Conservation (phyloP, 768 basidiomycete species). For the Peribolospora kevripleyi region DNA sequence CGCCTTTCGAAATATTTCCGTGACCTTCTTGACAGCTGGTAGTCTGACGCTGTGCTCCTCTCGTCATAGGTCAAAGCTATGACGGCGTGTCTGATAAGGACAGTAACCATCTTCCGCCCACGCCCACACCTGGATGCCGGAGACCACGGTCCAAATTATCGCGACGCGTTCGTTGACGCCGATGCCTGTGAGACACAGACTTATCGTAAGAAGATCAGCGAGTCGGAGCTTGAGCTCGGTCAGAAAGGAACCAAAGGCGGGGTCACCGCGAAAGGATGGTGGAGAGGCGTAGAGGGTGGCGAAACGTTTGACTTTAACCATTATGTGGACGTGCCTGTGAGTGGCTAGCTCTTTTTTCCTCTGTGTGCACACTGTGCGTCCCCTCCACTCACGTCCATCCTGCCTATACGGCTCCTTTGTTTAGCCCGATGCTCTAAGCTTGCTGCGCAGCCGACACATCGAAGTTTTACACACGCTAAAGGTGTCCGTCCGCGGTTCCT, state of each 20-base stretch:
- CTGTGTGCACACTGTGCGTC: neutral
- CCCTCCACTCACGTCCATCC: neutral
- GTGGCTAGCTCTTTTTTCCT: conserved; percentile 15
- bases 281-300: conserved; percentile 49
- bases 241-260: conserved; percentile 38
- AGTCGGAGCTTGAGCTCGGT: conserved; percentile 40
- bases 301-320: conserved; percentile 41
- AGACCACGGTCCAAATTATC: conserved; percentile 4
- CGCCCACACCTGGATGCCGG: conserved; percentile 22
- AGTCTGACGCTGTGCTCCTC: too few relatives aligned
- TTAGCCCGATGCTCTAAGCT: conserved; percentile 44
- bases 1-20: neutral
- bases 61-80: conserved; percentile 32
- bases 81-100: conserved; percentile 38
- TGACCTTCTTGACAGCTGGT: neutral
- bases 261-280: conserved; percentile 69
- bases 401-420: neutral
- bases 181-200: conserved; percentile 42
- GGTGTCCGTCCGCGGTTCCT: conserved; percentile 35
- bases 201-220: conserved; percentile 37
- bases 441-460: conserved; percentile 41
- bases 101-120: conserved; percentile 41
- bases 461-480: conserved; percentile 53
- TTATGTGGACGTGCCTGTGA: conserved; percentile 47
- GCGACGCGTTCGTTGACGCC: conserved; percentile 20